Evolutionary conservation across 139 green algal genomes (phyloP).

Genomic region (Desmodesmus armatus): DNA sequence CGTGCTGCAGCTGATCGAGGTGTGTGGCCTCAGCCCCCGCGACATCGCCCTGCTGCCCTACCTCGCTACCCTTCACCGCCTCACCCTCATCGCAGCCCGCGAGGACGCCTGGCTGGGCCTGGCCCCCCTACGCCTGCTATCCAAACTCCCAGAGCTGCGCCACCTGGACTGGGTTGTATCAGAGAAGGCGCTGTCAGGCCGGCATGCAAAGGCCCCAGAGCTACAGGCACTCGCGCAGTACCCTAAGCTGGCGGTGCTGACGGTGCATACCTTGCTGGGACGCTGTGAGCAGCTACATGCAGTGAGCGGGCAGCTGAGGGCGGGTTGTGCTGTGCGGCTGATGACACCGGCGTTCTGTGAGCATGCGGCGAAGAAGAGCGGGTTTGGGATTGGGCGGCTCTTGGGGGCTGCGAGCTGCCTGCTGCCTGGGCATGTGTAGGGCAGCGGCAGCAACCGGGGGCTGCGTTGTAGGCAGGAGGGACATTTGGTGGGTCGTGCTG

Average conservation of each 20-base stretch:
- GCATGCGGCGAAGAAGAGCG: background rate
- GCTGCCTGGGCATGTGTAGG: constrained; percentile 25
- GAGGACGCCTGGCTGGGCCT: constrained; percentile 41
- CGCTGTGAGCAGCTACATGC: constrained; percentile 30
- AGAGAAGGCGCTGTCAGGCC: constrained; percentile 6
- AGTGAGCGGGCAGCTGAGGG: constrained; percentile 17
- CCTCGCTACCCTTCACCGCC: constrained; percentile 15
- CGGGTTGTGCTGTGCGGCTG: constrained; percentile 22
- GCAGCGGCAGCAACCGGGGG: too few species aligned
- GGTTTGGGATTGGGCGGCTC: background rate
- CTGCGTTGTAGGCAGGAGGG: too few species aligned
- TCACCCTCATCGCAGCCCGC: constrained; percentile 29
- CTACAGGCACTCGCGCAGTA: constrained; percentile 20
- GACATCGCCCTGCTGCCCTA: constrained; percentile 33
- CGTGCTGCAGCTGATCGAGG: constrained; percentile 21
- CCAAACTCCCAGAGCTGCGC: constrained; percentile 21
- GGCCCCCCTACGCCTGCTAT: constrained; percentile 29
- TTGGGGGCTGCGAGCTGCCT: constrained; percentile 34
- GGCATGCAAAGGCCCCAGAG: constrained; percentile 14
- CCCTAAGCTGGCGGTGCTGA: constrained; percentile 20
- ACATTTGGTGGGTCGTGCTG: too few species aligned
- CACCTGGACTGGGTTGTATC: constrained; percentile 43
- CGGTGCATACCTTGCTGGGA: constrained; percentile 14
- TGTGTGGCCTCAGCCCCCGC: constrained; percentile 16
- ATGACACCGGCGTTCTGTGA: constrained; percentile 43